phyloP scores from a whole-genome alignment of 1,284 basidiomycete species.

The Takashimella tepidaria region DNA sequence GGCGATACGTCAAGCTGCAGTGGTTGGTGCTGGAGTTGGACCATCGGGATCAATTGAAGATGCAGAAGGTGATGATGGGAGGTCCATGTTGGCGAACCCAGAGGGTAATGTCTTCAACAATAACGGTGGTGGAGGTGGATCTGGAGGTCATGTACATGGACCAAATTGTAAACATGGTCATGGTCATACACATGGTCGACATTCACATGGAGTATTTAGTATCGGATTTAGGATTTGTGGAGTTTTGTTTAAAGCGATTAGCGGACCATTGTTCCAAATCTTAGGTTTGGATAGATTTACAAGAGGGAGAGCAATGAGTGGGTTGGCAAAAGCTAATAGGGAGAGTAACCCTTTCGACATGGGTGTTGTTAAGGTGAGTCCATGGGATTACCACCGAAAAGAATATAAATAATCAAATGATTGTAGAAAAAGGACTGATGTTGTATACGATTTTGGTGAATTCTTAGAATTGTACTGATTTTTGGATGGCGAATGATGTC shows the following conservation, averaged over 20 bases:
- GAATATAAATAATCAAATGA: background rate
- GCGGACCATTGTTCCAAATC: slow-evolving; percentile 62
- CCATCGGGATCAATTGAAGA: slow-evolving; percentile 32
- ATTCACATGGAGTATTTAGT: slow-evolving; percentile 40
- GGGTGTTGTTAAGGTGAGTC: slow-evolving; percentile 57
- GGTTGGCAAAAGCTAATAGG: slow-evolving; percentile 58
- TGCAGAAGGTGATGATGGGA: slow-evolving; percentile 8
- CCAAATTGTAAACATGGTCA: slow-evolving; percentile 19
- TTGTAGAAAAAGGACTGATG: background rate
- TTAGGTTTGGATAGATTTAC: slow-evolving; percentile 92
- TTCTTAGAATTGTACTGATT: slow-evolving; percentile 79
- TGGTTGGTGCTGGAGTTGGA: slow-evolving; percentile 39
- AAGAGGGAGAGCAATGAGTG: slow-evolving; percentile 76
- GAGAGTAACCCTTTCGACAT: slow-evolving; percentile 89
- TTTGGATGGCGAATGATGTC: slow-evolving; percentile 86
- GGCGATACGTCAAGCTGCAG: slow-evolving; percentile 35
- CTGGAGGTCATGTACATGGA: slow-evolving; percentile 22
- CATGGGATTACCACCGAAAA: background rate
- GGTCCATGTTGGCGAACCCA: background rate
- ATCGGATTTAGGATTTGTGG: slow-evolving; percentile 21
- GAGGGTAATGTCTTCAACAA: background rate
- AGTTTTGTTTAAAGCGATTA: slow-evolving; percentile 21
- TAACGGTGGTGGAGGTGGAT: too few species aligned
- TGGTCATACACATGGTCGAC: slow-evolving; percentile 41
- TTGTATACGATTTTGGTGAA: too few species aligned